These are phyloP conservation scores for Lasiosphaeriaceae sp. DNA, from an alignment of 495 filamentous ascomycete genomes.

Conservation along the genomic window DNA sequence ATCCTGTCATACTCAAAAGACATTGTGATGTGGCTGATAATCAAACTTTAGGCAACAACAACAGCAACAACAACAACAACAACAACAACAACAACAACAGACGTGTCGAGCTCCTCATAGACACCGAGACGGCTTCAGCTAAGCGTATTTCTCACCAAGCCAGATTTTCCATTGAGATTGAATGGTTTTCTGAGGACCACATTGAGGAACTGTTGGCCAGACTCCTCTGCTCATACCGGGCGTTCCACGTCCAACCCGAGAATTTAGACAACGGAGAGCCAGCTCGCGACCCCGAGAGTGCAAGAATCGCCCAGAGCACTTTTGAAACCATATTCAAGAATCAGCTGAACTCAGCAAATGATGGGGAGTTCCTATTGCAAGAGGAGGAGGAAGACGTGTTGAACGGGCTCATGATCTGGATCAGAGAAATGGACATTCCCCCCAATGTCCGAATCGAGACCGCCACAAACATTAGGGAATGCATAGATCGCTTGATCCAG, in stretches of 20 bases:
- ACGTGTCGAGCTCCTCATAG: not conserved
- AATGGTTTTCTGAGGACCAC: conserved; percentile 23
- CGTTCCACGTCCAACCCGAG: conserved; percentile 15
- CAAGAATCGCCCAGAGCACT: conserved; percentile 9
- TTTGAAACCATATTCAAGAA: conserved; percentile 20
- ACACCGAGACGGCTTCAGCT: not conserved
- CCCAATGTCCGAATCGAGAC: not conserved
- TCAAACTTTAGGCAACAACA: no score
- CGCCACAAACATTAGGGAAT: conserved; percentile 5
- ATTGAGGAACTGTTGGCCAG: conserved; percentile 21
- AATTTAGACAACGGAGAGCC: not conserved
- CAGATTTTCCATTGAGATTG: conserved; percentile 14
- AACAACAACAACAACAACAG: not conserved
- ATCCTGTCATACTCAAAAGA: no score
- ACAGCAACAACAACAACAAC: no score
- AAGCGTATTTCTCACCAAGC: not conserved
- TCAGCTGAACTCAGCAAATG: conserved; percentile 13
- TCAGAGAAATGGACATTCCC: conserved; percentile 10
- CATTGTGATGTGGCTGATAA: no score
- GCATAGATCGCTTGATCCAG: conserved; percentile 7
- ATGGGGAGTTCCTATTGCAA: conserved; percentile 11
- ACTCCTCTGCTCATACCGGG: conserved; percentile 23
- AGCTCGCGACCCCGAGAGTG: not conserved
- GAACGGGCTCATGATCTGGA: conserved; percentile 13
- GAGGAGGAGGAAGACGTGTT: conserved; percentile 24